phyloP scores from a whole-genome alignment of 257 asterid species.

The Salvia rosmarinus region DNA sequence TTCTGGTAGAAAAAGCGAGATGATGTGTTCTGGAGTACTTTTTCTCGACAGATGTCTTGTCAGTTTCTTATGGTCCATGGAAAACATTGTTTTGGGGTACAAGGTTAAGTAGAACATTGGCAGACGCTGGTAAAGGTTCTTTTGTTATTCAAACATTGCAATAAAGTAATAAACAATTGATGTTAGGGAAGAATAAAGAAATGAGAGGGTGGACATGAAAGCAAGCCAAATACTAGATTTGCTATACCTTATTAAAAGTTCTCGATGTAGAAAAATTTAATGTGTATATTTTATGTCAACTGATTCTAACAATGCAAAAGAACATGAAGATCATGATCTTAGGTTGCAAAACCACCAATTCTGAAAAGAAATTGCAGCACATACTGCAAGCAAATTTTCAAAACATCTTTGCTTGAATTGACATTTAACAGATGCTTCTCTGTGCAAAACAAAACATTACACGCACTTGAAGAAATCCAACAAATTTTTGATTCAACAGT shows the following conservation, averaged over 20 bases:
- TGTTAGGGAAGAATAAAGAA: background rate
- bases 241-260: constrained; percentile 3
- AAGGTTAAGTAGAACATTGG: background rate
- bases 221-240: background rate
- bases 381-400: too few species aligned
- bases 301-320: background rate
- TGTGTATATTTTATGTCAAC: background rate
- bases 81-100: too few species aligned
- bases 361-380: background rate
- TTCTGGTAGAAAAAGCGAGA: background rate
- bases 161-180: background rate
- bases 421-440: background rate
- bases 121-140: too few species aligned
- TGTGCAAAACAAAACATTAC: constrained; percentile 19
- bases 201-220: background rate
- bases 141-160: too few species aligned
- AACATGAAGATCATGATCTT: constrained; percentile 16
- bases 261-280: constrained; percentile 2
- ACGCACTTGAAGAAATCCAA: constrained; percentile 12
- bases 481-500: background rate
- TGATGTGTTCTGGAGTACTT: background rate
- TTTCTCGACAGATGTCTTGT: too few species aligned
- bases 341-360: constrained; percentile 7
- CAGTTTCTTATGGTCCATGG: background rate
- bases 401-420: too few species aligned